Conservation (phyloP, 805 yeast genomes). For the Dipodascus geniculatus region DNA sequence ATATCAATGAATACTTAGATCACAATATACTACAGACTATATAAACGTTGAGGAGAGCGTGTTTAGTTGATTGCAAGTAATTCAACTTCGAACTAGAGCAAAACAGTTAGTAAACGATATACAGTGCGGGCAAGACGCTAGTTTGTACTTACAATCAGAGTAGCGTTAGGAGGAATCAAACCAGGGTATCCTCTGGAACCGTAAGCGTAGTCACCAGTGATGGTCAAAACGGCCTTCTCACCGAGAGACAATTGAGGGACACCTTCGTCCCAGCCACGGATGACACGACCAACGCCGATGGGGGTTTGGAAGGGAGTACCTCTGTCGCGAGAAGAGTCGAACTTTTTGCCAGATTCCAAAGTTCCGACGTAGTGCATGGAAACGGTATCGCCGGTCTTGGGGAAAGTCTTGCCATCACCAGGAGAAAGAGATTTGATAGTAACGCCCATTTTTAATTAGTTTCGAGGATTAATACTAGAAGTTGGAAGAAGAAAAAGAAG, state of each 20-base stretch:
- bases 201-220: constrained; percentile 89
- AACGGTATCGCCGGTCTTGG: constrained; percentile 76
- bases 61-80: constrained; percentile 21
- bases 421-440: constrained; percentile 26
- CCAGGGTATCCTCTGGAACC: constrained; percentile 96
- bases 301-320: constrained; percentile 89
- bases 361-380: constrained; percentile 96
- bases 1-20: no score
- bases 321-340: constrained; percentile 91
- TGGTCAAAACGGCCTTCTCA: constrained; percentile 83
- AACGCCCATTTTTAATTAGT: constrained; percentile 26
- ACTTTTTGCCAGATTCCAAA: constrained; percentile 88
- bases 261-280: constrained; percentile 93
- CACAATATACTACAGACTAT: no score
- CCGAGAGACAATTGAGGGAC: constrained; percentile 89
- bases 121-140: constrained; percentile 11
- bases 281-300: constrained; percentile 94
- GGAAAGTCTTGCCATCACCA: constrained; percentile 73
- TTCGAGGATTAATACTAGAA: background rate
- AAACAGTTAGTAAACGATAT: constrained; percentile 5
- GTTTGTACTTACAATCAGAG: constrained; percentile 42
- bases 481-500: background rate
- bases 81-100: constrained; percentile 25
- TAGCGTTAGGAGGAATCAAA: constrained; percentile 91
- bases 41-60: no score